These are phyloP conservation scores for Russula brevipes DNA, from an alignment of 768 basidiomycete genomes.

Conservation along the genomic window DNA sequence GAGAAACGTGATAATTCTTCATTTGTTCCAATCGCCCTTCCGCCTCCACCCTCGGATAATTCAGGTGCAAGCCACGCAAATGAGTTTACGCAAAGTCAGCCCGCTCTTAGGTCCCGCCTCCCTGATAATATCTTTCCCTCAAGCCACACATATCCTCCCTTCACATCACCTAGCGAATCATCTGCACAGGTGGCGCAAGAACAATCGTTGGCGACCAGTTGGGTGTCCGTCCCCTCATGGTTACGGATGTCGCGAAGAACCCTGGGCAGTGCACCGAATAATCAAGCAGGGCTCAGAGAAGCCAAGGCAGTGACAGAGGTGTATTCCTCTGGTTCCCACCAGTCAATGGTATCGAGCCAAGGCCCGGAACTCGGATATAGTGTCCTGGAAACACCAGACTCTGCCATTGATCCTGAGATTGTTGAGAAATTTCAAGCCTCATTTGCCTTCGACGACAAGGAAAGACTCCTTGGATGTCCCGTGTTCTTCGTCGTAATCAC, in stretches of 20 bases:
- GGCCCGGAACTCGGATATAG: conserved; percentile 48
- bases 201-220: conserved; percentile 18
- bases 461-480: conserved; percentile 81
- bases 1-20: conserved; percentile 46
- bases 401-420: conserved; percentile 54
- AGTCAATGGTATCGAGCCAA: conserved; percentile 24
- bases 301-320: conserved; percentile 23
- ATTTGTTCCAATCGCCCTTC: conserved; percentile 40
- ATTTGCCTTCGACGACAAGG: conserved; percentile 88
- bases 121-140: not conserved
- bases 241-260: conserved; percentile 19
- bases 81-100: conserved; percentile 1
- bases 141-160: conserved; percentile 25
- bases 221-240: conserved; percentile 26
- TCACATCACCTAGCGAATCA: conserved; percentile 10
- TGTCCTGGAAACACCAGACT: conserved; percentile 70
- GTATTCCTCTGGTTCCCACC: conserved; percentile 36
- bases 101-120: conserved; percentile 5
- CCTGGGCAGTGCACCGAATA: not conserved
- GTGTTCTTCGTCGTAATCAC: conserved; percentile 32
- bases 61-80: not conserved
- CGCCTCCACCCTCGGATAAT: not conserved
- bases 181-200: conserved; percentile 10
- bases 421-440: conserved; percentile 70
- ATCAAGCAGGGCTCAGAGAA: conserved; percentile 5